Evolutionary conservation across 768 basidiomycete genomes (phyloP).

Genomic region (Pisolithus microcarpus): DNA sequence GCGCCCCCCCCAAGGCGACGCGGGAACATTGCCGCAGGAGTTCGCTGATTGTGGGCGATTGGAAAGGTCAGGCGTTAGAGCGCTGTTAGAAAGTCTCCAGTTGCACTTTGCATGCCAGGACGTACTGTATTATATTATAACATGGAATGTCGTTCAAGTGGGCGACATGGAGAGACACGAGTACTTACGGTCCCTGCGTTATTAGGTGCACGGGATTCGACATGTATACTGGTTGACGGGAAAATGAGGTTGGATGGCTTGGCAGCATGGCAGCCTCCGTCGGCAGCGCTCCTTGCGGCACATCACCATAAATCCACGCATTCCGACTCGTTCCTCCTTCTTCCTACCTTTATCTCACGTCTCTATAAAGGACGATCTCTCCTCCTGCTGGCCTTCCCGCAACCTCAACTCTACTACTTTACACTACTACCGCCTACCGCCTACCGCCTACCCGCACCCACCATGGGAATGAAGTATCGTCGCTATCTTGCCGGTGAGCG

Average conservation of each 20-base stretch:
- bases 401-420: neutral
- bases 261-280: neutral
- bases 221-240: no score
- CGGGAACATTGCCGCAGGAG: neutral
- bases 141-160: no score
- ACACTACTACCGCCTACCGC: neutral
- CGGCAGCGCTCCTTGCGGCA: constrained; percentile 1
- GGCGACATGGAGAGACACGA: no score
- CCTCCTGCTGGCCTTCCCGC: neutral
- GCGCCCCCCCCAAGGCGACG: no score
- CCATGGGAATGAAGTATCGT: constrained; percentile 87
- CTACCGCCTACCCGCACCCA: neutral
- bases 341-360: constrained; percentile 1
- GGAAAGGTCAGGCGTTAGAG: constrained; percentile 21
- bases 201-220: no score
- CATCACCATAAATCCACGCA: neutral
- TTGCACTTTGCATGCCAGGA: no score
- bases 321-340: constrained; percentile 8
- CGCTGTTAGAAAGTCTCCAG: constrained; percentile 4
- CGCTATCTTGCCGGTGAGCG: constrained; percentile 79
- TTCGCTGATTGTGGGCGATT: neutral
- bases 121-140: no score
- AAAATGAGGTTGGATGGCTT: no score
- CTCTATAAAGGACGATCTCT: constrained; percentile 19
- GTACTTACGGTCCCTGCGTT: no score